These are phyloP conservation scores for Rhodotorula sp. DNA, from an alignment of 1,284 basidiomycete genomes.

Conservation along the genomic window DNA sequence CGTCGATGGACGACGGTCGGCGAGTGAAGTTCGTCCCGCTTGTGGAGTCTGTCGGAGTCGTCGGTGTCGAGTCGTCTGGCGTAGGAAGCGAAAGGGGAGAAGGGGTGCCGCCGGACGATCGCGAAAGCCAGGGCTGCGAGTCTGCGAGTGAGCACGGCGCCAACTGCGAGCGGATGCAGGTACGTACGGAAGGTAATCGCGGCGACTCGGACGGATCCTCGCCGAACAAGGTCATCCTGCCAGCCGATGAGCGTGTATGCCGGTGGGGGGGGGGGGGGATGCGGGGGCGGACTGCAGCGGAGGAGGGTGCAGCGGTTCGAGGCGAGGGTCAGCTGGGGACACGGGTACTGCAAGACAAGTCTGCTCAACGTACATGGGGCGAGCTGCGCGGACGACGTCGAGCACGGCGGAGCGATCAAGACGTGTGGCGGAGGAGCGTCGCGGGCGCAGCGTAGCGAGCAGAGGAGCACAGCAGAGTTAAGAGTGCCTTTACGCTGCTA, in stretches of 20 bases:
- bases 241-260: constrained; percentile 2
- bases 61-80: background rate
- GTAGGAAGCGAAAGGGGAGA: constrained; percentile 22
- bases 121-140: constrained; percentile 12
- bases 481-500: background rate
- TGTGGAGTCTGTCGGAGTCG: background rate
- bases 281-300: no score
- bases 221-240: constrained; percentile 27
- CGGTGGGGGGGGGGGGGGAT: background rate
- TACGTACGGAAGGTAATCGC: constrained; percentile 28
- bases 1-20: constrained; percentile 7
- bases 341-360: background rate
- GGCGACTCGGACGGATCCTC: constrained; percentile 27
- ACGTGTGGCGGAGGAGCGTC: no score
- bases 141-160: background rate
- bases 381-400: no score
- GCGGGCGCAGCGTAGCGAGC: no score
- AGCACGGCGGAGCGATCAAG: no score
- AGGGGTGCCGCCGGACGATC: constrained; percentile 13
- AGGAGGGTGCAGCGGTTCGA: background rate
- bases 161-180: no score
- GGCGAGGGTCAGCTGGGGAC: no score
- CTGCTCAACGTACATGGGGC: no score
- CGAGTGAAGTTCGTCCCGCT: background rate
- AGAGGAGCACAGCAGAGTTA: no score